phyloP scores from a whole-genome alignment of 2,329 filamentous ascomycete genomes.

The Fusarium sp. region DNA sequence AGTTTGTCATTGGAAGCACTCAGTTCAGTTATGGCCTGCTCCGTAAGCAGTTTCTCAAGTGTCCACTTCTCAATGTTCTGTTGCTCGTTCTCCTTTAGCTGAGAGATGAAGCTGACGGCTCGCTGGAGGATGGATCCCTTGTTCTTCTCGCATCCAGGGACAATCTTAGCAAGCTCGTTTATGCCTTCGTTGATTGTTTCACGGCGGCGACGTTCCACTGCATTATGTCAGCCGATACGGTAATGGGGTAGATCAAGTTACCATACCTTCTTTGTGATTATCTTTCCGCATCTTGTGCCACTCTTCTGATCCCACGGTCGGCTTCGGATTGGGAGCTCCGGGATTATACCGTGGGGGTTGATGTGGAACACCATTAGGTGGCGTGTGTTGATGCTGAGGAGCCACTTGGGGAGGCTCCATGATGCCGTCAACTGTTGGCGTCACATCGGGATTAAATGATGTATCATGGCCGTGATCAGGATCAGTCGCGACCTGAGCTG shows the following conservation, averaged over 20 bases:
- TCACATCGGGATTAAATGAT: constrained; percentile 52
- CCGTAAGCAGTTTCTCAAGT: constrained; percentile 88
- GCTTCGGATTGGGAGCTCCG: constrained; percentile 71
- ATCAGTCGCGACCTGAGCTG: constrained; percentile 62
- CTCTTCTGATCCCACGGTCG: constrained; percentile 93
- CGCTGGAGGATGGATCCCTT: constrained; percentile 96
- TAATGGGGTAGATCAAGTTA: not conserved
- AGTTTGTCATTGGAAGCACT: constrained; percentile 89
- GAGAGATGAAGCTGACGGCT: constrained; percentile 92
- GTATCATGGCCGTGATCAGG: constrained; percentile 53
- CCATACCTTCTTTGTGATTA: constrained; percentile 96
- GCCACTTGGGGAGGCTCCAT: constrained; percentile 47
- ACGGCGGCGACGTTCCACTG: constrained; percentile 94
- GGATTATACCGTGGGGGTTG: constrained; percentile 54
- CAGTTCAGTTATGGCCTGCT: constrained; percentile 90
- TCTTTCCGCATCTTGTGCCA: constrained; percentile 98
- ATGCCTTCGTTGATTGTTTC: constrained; percentile 99
- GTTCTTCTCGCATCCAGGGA: constrained; percentile 98
- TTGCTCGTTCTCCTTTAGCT: constrained; percentile 93
- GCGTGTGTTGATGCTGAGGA: constrained; percentile 51
- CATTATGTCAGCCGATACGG: constrained; percentile 42
- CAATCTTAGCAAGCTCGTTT: constrained; percentile 97
- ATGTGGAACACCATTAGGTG: constrained; percentile 58
- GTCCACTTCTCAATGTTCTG: constrained; percentile 97
- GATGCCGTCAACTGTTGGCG: constrained; percentile 50